Conservation (phyloP, 495 filamentous ascomycete species). For the Trichocladium antarcticum region DNA sequence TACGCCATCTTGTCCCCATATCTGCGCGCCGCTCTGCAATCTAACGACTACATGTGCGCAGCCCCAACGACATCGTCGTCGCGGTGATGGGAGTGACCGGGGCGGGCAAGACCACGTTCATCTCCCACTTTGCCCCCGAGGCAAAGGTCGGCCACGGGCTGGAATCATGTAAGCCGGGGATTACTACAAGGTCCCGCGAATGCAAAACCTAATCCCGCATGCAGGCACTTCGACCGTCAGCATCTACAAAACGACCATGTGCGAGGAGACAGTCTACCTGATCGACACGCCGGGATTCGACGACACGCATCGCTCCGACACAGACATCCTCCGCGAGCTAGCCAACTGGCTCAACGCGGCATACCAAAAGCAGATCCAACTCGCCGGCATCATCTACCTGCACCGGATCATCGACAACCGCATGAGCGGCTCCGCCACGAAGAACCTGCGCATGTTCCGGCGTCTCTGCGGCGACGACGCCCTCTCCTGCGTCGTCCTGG, state of each 20-base stretch:
- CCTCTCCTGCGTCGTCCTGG: constrained; percentile 29
- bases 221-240: constrained; percentile 14
- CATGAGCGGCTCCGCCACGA: constrained; percentile 28
- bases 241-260: background rate
- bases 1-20: too few relatives aligned
- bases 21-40: too few relatives aligned
- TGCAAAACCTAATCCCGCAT: constrained; percentile 19
- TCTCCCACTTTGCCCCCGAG: constrained; percentile 9
- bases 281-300: constrained; percentile 37
- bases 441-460: constrained; percentile 34
- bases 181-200: constrained; percentile 5
- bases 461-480: constrained; percentile 30
- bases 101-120: constrained; percentile 31
- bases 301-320: constrained; percentile 26
- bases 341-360: constrained; percentile 15
- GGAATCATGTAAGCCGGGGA: background rate
- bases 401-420: constrained; percentile 34
- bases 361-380: background rate
- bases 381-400: constrained; percentile 32
- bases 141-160: background rate
- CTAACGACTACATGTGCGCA: too few relatives aligned
- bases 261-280: constrained; percentile 5
- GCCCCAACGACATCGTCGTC: constrained; percentile 18
- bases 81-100: constrained; percentile 37
- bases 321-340: constrained; percentile 30